Conservation (phyloP, 257 asterid species). For the Nicotiana attenuata region DNA sequence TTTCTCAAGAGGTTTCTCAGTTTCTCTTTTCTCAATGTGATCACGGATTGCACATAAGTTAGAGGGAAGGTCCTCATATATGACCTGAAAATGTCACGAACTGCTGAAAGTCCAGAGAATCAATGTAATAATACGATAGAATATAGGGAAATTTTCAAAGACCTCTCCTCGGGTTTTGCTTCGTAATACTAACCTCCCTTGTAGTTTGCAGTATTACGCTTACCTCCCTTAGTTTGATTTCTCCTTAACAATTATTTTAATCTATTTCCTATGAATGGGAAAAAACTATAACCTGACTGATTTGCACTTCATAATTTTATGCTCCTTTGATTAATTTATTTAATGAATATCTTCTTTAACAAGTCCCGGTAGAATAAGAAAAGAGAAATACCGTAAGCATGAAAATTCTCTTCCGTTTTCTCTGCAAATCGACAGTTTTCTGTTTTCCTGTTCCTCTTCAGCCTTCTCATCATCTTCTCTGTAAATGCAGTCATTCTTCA, state of each 20-base stretch:
- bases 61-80: conserved; percentile 95
- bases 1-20: conserved; percentile 21
- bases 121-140: background rate
- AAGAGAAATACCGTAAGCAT: background rate
- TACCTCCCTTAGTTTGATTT: background rate
- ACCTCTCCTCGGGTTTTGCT: background rate
- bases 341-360: background rate
- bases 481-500: too few relatives aligned
- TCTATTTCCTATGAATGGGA: background rate
- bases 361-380: background rate
- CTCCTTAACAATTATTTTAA: background rate
- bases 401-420: too few relatives aligned
- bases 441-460: too few relatives aligned
- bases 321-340: background rate
- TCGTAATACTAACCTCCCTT: background rate
- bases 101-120: background rate
- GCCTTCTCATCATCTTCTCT: too few relatives aligned
- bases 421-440: too few relatives aligned
- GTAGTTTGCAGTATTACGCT: background rate
- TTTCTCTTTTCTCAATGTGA: conserved; percentile 54
- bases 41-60: conserved; percentile 93
- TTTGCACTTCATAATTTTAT: background rate
- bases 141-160: background rate
- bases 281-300: background rate
- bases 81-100: conserved; percentile 46